Conservation (phyloP, 1,139 yeast genomes). For the Kluyveromyces sp. region DNA sequence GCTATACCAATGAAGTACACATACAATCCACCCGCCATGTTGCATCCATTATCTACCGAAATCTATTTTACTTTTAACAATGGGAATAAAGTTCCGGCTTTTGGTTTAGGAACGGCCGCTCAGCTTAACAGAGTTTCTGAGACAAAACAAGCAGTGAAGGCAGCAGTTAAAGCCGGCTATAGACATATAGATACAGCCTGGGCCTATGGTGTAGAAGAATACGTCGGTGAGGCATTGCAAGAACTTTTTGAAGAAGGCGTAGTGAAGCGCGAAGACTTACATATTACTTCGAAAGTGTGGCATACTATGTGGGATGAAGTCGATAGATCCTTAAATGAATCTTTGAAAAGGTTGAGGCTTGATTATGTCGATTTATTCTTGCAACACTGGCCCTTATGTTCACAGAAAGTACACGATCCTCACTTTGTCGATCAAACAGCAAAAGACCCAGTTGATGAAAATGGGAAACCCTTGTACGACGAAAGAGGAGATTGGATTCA, state of each 20-base stretch:
- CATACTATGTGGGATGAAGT: constrained; percentile 36
- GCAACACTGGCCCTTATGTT: constrained; percentile 59
- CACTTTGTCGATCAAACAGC: constrained; percentile 22
- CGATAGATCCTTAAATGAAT: constrained; percentile 32
- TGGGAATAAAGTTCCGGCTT: constrained; percentile 46
- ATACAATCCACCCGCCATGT: constrained; percentile 15
- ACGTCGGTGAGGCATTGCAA: constrained; percentile 43
- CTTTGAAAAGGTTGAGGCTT: constrained; percentile 38
- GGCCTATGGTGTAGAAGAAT: constrained; percentile 44
- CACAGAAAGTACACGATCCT: constrained; percentile 37
- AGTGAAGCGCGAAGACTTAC: constrained; percentile 48
- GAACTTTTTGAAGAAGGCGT: constrained; percentile 42
- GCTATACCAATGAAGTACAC: not conserved
- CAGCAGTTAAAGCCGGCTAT: constrained; percentile 43
- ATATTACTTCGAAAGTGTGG: constrained; percentile 59
- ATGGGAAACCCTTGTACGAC: constrained; percentile 39
- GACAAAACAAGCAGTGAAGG: constrained; percentile 36
- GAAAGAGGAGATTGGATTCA: constrained; percentile 39
- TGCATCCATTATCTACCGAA: constrained; percentile 27
- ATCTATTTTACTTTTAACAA: constrained; percentile 38
- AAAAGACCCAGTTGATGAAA: constrained; percentile 20
- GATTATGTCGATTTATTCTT: constrained; percentile 53
- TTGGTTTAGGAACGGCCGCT: constrained; percentile 55
- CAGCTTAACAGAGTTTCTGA: constrained; percentile 31
- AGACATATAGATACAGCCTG: constrained; percentile 52